Base-by-base conservation (phyloP, 495 filamentous ascomycete species). In the Penicillium lividum region DNA sequence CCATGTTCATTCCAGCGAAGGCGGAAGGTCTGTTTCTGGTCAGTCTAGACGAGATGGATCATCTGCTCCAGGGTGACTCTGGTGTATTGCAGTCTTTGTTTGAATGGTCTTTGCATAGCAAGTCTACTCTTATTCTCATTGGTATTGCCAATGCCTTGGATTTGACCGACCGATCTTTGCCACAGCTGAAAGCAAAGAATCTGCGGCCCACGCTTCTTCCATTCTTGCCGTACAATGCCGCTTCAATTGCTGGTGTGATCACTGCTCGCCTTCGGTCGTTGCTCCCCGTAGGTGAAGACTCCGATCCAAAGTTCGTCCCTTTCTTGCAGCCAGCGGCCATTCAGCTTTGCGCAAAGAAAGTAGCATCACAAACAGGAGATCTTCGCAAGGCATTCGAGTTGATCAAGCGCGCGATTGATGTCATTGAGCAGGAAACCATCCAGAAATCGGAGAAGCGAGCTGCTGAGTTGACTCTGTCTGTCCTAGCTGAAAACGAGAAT, bases 101-200 rank as follows among this genome's bases (percentile, higher is more conserved):
- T 58, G 91, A 96, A 63, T 97, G 92, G 91, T 93, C 95, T 13
- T 77, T 98, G 57, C 82, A 88, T 22, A 81, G 79, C 53, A 83
- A 83, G 5, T 97, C 93, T 3, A 85, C 84, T 9, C 84, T 99
- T 3, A 75, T 93, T 25, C 74, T 98, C 27, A 82, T 99, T 40
- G 94, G 94, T 40, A 97, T 99, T 65, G 95, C 94, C 50, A 99
- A 99, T 65, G 95, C 94, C 2, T 81, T 99, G 53, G 94, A 99
- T 66, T 75, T 99, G 42, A 97, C 95, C 0, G 93, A 97, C 66
- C 90, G 95, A 18, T 96, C 97, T 59, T 84, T 99, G 16, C 94
- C 95, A 34, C 89, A 94, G 10, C 80, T 99, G 25, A 98, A 97
- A 75, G 88, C 92, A 3, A 89, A 92, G 50, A 93, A 93, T 59